Percentiles rank a stretch among this genome's conserved stretches.
These are phyloP conservation scores for Euptelea pleiosperma DNA, from an alignment of 164 flowering plant species.

Conservation along the genomic window DNA sequence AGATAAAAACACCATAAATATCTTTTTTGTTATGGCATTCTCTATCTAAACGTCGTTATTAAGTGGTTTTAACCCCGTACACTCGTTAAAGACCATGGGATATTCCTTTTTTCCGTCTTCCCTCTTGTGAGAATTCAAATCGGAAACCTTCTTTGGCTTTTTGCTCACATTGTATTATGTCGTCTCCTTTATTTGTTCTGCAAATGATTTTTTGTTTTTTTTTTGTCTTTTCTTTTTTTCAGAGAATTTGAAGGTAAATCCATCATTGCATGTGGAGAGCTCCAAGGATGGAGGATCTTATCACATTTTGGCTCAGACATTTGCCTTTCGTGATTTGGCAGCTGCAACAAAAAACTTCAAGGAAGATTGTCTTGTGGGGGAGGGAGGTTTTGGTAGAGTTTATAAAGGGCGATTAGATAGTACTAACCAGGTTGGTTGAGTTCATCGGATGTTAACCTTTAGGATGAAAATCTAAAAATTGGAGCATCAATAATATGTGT, in stretches of 20 bases:
- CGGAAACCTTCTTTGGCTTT: neutral
- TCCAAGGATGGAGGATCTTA: constrained; percentile 31
- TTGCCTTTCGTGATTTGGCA: constrained; percentile 55
- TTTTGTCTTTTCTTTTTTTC: neutral
- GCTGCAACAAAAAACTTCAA: constrained; percentile 62
- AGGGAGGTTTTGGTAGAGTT: constrained; percentile 86
- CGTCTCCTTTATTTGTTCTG: neutral
- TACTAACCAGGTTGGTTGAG: constrained; percentile 39
- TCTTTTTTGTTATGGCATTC: no score
- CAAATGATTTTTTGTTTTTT: neutral
- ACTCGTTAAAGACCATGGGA: no score
- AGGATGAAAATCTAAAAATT: no score
- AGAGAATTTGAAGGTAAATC: constrained; percentile 13
- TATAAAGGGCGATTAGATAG: no score
- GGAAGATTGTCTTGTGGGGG: constrained; percentile 56
- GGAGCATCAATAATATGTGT: no score
- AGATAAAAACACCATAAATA: no score
- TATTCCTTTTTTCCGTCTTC: no score
- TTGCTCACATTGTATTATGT: neutral
- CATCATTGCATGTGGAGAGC: constrained; percentile 15
- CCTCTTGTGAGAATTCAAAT: neutral
- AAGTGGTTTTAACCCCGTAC: no score
- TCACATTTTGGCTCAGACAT: constrained; percentile 43
- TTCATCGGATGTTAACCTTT: neutral
- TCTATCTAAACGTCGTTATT: no score